A percentile compares a stretch with the other conserved stretches of the same genome.
These are phyloP conservation scores for Yamadazyma kitorensis DNA, from an alignment of 805 yeast species.

Conservation along the genomic window DNA sequence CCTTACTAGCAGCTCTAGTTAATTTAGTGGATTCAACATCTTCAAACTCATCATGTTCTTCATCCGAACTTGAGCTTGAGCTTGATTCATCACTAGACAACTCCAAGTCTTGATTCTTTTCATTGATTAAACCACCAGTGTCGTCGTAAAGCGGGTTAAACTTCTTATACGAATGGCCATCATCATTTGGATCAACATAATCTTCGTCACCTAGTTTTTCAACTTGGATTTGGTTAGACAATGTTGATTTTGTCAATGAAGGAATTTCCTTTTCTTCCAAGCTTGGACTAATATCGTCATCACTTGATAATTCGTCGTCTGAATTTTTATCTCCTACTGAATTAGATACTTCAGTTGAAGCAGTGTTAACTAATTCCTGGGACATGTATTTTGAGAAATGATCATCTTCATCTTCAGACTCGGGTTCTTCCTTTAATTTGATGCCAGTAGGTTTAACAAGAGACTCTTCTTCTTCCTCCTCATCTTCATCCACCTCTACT, in stretches of 20 bases:
- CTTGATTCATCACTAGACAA: slow-evolving; percentile 30
- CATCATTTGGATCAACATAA: slow-evolving; percentile 78
- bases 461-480: slow-evolving; percentile 9
- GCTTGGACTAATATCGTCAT: slow-evolving; percentile 32
- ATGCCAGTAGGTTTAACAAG: slow-evolving; percentile 5
- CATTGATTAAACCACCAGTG: slow-evolving; percentile 19
- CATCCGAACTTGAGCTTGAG: slow-evolving; percentile 31
- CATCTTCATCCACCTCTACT: slow-evolving; percentile 18
- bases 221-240: not conserved
- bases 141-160: slow-evolving; percentile 61
- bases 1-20: slow-evolving; percentile 41
- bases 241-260: slow-evolving; percentile 2
- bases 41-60: slow-evolving; percentile 20
- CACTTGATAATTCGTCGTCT: slow-evolving; percentile 48
- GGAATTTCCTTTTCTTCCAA: slow-evolving; percentile 23
- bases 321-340: slow-evolving; percentile 14
- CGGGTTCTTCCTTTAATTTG: slow-evolving; percentile 27
- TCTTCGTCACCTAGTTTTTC: slow-evolving; percentile 59
- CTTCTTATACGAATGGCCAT: slow-evolving; percentile 70
- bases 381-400: slow-evolving; percentile 74
- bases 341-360: slow-evolving; percentile 30
- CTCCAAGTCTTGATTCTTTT: slow-evolving; percentile 19
- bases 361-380: slow-evolving; percentile 62
- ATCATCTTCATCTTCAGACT: slow-evolving; percentile 40
- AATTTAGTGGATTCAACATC: slow-evolving; percentile 25